Conservation (phyloP, 1,139 yeast species). For the Candida sp. region DNA sequence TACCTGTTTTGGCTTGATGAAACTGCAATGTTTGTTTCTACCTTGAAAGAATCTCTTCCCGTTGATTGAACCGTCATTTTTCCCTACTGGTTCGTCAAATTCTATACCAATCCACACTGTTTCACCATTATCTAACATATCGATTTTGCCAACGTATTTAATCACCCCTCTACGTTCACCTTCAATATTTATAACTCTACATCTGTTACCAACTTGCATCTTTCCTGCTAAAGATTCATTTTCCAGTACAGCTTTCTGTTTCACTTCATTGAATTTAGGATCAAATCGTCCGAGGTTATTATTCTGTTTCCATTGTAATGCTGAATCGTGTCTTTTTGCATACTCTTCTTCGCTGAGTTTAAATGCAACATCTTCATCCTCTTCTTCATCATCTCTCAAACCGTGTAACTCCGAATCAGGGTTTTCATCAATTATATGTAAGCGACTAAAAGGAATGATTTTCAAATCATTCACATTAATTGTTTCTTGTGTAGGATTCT, state of each 20-base stretch:
- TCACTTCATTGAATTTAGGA: slow-evolving; percentile 41
- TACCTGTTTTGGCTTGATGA: slow-evolving; percentile 46
- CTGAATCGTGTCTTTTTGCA: slow-evolving; percentile 56
- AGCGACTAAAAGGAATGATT: slow-evolving; percentile 36
- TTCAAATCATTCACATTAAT: slow-evolving; percentile 16
- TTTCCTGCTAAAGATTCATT: slow-evolving; percentile 14
- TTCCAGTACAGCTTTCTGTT: slow-evolving; percentile 12
- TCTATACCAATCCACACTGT: slow-evolving; percentile 46
- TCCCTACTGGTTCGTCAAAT: slow-evolving; percentile 49
- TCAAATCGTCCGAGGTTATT: slow-evolving; percentile 71
- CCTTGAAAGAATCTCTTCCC: slow-evolving; percentile 32
- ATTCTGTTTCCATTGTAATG: slow-evolving; percentile 70
- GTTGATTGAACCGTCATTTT: slow-evolving; percentile 39
- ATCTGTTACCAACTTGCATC: slow-evolving; percentile 32
- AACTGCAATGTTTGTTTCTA: slow-evolving; percentile 43
- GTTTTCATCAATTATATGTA: slow-evolving; percentile 54
- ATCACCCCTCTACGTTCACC: slow-evolving; percentile 69
- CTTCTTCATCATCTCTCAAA: slow-evolving; percentile 29
- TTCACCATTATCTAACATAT: slow-evolving; percentile 49
- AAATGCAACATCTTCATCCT: slow-evolving; percentile 38
- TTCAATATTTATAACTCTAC: slow-evolving; percentile 39
- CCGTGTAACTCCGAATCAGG: slow-evolving; percentile 46
- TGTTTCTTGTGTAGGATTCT: slow-evolving; percentile 12
- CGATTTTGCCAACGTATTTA: slow-evolving; percentile 63
- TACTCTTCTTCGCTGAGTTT: slow-evolving; percentile 68